Base-by-base conservation (phyloP, 805 yeast genomes). In the Dipodascus geniculatus region DNA sequence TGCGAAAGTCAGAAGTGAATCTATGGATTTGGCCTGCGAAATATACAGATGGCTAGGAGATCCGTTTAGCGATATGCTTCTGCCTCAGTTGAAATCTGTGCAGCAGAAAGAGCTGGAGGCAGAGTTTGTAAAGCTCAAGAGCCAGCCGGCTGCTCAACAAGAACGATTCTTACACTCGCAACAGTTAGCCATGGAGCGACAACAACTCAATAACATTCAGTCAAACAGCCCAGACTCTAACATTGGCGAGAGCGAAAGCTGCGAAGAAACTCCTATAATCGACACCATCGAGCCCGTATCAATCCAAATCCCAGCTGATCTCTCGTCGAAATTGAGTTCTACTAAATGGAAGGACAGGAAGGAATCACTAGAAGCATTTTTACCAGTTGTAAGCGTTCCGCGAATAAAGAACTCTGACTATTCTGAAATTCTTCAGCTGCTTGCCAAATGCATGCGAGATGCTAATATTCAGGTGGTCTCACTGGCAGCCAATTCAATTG, bases 321-420 rank as follows among this genome's bases (percentile, higher is more conserved):
- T 88, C 54, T 61, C 74, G 24, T 63, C 72, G 1, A 71, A 80
- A 58, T 69, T 88, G 33, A 65, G 73, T 1, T 82, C 90, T 1
- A 57, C 81, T 0, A 82, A 84, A 62, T 93, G 99, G 99, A 88
- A 89, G 64, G 97, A 90, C 52, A 76, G 99, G 57, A 88, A 86
- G 55, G 96, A 87, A 60, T 87, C 78, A 0, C 73, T 93, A 53
- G 91, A 87, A 50, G 89, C 81, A 57, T 64, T 76, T 8, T 50
- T 54, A 8, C 55, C 54, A 2, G 58, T 56, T 6, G 74, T 78
- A 1, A 65, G 67, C 20, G 69, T 72, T 9, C 81, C 83, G 48
- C 79, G 80, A 1, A 72, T 82, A 48, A 74, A 72, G 33, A 47
- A 22, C 19, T 85, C 73, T 52, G 95, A 90, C 64, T 88, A 83